Evolutionary conservation across 768 basidiomycete species (phyloP), one percentile per base, ranked within the genome.

Genomic region (Pholiota microspora): DNA sequence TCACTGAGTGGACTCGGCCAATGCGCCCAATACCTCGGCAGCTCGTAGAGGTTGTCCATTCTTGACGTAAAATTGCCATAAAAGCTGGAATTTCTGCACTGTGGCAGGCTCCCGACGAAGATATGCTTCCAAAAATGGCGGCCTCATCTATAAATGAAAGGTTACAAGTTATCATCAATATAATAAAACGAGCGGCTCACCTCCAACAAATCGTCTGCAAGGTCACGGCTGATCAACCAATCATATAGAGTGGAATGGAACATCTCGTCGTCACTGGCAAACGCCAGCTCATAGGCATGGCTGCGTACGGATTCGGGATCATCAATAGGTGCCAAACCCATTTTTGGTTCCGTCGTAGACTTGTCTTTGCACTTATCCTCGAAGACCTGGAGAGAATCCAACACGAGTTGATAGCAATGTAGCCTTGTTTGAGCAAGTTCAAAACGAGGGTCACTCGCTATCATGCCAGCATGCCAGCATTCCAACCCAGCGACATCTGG

Each of bases 31-130:
- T 0, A 96, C 88, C 66, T 90, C 86, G 1, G 97, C 95, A 2
- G 97, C 96, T 40, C 89, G 81, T 44, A 94, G 68, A 28, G 89
- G 89, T 60, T 94, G 89, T 0, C 89, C 88, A 61, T 92, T 88
- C 63, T 96, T 91, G 49, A 96, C 94, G 65, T 97, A 96, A 72
- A 92, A 98, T 64, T 98, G 92, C 97, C 97, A 98, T 2, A 98
- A 75, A 1, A 99, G 73, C 62, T 98, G 92, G 64, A 81, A 85
- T 66, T 94, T 94, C 59, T 89, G 81, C 13, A 89, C 84, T 0
- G 87, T 88, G 1, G 79, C 72, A 16, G 94, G 94, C 53, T 92
- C 89, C 49, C 90, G 82, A 59, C 81, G 79, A 25, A 98, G 83
- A 71, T 95, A 92, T 4, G 86, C 83, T 68, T 97, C 96, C 45